phyloP scores from a whole-genome alignment of 805 yeast species.

The Schwanniomyces vanrijiae region DNA sequence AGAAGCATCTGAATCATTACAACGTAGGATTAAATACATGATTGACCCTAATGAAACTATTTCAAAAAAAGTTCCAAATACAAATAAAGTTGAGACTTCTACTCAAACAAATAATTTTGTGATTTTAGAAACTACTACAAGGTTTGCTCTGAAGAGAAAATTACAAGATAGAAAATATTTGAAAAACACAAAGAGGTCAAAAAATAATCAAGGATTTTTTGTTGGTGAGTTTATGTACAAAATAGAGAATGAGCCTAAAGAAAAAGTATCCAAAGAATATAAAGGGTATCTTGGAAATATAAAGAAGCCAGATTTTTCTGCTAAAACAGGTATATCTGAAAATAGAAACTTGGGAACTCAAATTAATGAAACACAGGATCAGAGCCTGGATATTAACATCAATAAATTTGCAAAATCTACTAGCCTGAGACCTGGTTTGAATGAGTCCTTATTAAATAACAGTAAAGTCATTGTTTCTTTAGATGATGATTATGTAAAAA shows the following conservation, averaged over 20 bases:
- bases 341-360: neutral
- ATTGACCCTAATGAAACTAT: constrained; percentile 40
- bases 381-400: constrained; percentile 5
- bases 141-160: constrained; percentile 21
- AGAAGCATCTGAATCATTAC: constrained; percentile 34
- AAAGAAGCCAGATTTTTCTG: constrained; percentile 29
- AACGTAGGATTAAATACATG: constrained; percentile 36
- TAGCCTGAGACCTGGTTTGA: constrained; percentile 16
- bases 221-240: constrained; percentile 41
- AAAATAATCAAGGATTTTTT: constrained; percentile 25
- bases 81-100: constrained; percentile 37
- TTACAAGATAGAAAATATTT: constrained; percentile 5
- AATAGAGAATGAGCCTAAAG: constrained; percentile 11
- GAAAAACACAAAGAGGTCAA: constrained; percentile 13
- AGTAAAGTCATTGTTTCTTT: constrained; percentile 16
- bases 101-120: constrained; percentile 40
- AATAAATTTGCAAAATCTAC: constrained; percentile 11
- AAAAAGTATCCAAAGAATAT: constrained; percentile 15
- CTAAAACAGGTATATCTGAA: neutral
- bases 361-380: constrained; percentile 6
- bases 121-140: constrained; percentile 27
- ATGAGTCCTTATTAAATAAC: constrained; percentile 14
- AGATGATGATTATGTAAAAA: constrained; percentile 26
- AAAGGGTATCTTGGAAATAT: constrained; percentile 37
- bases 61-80: constrained; percentile 11